phyloP scores from a whole-genome alignment of 805 yeast species.

The Tetrapisispora nanseiensis region DNA sequence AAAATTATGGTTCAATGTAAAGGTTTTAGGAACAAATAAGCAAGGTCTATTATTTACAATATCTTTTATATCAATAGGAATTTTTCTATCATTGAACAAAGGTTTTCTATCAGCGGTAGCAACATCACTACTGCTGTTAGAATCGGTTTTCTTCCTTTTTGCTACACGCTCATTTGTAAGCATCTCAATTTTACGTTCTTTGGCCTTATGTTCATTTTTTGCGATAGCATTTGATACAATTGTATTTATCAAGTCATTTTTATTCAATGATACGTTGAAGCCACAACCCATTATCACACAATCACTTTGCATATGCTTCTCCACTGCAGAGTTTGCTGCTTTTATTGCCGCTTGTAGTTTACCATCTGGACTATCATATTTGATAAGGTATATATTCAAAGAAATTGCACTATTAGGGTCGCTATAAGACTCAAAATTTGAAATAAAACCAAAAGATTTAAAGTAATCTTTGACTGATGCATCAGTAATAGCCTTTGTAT shows the following conservation, averaged over 20 bases:
- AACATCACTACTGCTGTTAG: neutral
- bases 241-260: slow-evolving; percentile 32
- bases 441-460: slow-evolving; percentile 52
- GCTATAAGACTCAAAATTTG: slow-evolving; percentile 46
- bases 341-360: slow-evolving; percentile 40
- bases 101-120: neutral
- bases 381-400: slow-evolving; percentile 56
- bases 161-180: neutral
- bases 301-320: slow-evolving; percentile 32
- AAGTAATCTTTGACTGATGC: slow-evolving; percentile 40
- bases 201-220: slow-evolving; percentile 25
- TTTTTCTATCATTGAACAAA: slow-evolving; percentile 8
- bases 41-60: slow-evolving; percentile 50
- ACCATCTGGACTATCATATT: slow-evolving; percentile 47
- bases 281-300: slow-evolving; percentile 41
- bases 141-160: neutral
- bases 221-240: slow-evolving; percentile 24
- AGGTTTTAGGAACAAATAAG: slow-evolving; percentile 44
- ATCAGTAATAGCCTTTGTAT: slow-evolving; percentile 5
- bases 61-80: slow-evolving; percentile 42
- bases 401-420: slow-evolving; percentile 76
- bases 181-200: slow-evolving; percentile 7
- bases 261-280: slow-evolving; percentile 44
- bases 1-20: slow-evolving; percentile 41
- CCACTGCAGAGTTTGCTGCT: slow-evolving; percentile 38